Conservation (phyloP, 176 grass and related monocot genomes). For the Rhynchospora tenuis region DNA sequence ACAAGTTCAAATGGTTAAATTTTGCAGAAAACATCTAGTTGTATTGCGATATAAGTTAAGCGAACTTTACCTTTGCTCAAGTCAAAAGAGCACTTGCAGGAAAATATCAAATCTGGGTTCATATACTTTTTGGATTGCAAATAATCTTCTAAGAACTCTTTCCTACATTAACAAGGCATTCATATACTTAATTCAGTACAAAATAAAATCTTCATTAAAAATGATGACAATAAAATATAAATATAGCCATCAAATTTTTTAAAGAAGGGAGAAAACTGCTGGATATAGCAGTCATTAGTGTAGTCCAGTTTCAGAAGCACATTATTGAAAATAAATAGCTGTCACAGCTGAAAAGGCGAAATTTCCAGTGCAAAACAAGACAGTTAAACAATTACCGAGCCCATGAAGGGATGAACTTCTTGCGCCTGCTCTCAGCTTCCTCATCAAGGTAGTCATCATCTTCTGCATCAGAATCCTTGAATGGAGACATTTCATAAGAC, state of each 20-base stretch:
- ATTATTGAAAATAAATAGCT: constrained; percentile 12
- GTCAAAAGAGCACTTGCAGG: constrained; percentile 44
- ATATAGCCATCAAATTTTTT: constrained; percentile 6
- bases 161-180: constrained; percentile 34
- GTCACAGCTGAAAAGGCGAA: neutral
- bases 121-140: constrained; percentile 39
- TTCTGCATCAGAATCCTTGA: constrained; percentile 59
- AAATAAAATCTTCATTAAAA: constrained; percentile 13
- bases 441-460: constrained; percentile 28
- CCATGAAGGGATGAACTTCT: constrained; percentile 59
- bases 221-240: neutral
- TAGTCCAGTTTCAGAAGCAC: neutral
- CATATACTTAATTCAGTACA: constrained; percentile 16
- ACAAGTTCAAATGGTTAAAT: neutral
- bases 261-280: neutral
- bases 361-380: neutral
- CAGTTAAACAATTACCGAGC: constrained; percentile 32
- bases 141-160: constrained; percentile 42
- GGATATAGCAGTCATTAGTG: neutral
- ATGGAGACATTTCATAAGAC: constrained; percentile 73
- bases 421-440: constrained; percentile 33
- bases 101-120: constrained; percentile 47
- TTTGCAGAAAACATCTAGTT: neutral
- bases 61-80: constrained; percentile 46
- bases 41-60: constrained; percentile 2